Evolutionary conservation across 106 monocot genomes (phyloP).

Genomic region (Dioscorea alata): DNA sequence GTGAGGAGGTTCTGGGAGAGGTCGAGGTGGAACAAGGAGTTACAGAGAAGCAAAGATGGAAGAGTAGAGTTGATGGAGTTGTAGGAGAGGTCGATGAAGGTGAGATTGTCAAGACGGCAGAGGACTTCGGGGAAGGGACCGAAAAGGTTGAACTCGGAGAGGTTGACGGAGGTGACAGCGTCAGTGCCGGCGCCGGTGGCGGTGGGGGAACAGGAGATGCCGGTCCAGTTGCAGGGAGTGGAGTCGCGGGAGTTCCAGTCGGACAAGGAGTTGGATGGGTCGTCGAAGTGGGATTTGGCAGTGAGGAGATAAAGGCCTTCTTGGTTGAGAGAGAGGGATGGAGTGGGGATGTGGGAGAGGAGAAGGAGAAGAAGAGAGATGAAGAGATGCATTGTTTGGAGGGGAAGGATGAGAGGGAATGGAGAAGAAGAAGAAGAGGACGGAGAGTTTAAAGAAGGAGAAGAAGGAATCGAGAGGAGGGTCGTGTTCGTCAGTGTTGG

Average conservation of each 20-base stretch:
- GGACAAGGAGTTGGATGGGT: slow-evolving; percentile 12
- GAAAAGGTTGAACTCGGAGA: slow-evolving; percentile 11
- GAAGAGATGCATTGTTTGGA: too few relatives aligned
- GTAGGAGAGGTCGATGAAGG: slow-evolving; percentile 28
- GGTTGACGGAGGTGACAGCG: slow-evolving; percentile 11
- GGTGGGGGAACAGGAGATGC: slow-evolving; percentile 23
- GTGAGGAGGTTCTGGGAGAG: slow-evolving; percentile 51
- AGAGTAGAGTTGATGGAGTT: slow-evolving; percentile 72
- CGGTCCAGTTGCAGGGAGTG: slow-evolving; percentile 50
- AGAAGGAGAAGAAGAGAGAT: neutral
- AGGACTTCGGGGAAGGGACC: slow-evolving; percentile 47
- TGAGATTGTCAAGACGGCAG: slow-evolving; percentile 49
- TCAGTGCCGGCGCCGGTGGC: slow-evolving; percentile 22
- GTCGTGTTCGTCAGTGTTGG: too few relatives aligned
- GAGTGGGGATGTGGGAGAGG: neutral
- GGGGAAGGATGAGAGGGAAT: too few relatives aligned
- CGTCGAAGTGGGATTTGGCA: slow-evolving; percentile 21
- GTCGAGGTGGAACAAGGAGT: slow-evolving; percentile 46
- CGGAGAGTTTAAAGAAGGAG: too few relatives aligned
- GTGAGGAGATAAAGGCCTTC: slow-evolving; percentile 38
- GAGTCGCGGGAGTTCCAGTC: slow-evolving; percentile 33
- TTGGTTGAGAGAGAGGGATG: slow-evolving; percentile 24
- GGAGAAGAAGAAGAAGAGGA: too few relatives aligned
- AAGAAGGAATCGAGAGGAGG: too few relatives aligned
- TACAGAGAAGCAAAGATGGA: slow-evolving; percentile 22